Evolutionary conservation across 192 early-diverging fungal genomes (phyloP), one percentile per base, ranked within the genome.

Genomic region (Gigaspora rosea): DNA sequence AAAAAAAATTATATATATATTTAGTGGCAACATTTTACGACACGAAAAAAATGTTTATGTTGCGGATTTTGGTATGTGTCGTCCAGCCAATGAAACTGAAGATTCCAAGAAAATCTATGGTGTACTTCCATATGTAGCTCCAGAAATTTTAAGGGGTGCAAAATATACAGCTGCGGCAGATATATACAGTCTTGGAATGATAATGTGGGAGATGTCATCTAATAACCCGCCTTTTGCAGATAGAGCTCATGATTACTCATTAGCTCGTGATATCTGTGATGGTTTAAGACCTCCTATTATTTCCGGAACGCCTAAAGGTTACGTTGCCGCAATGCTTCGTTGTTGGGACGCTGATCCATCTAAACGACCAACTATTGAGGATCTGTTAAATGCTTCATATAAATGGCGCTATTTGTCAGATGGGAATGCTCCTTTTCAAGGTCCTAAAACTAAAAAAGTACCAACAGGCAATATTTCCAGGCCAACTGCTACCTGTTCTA

Each of bases 141-240:
- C 72, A 4, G 72, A 74, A 59, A 33, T 74, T 9, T 62, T 74
- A 47, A 20, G 72, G 27, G 72, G 72, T 41, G n/a, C 8, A 0
- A 1, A 32, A 11, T 74, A 74, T 27, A 48, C 36, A 8, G 18
- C 36, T 33, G 18, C 27, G 13, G 35, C 72, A 35, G 83, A 85
- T 54, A 78, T 85, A 32, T 85, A 85, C 73, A 83, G 82, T 81
- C 64, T 85, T 0, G 84, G 84, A 0, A 79, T 85, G 58, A 81
- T 85, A 20, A 81, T 85, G 77, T 85, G 84, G 84, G 82, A 85
- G 33, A 78, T 85, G 22, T 83, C 84, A 2, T 83, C 82, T 1
- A 82, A 82, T 15, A 70, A 80, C 16, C 79, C 82, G 46, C 84
- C 84, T 0, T 84, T 84, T 41, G 73, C 64, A 16, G 71, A 78